phyloP scores from a whole-genome alignment of 306 rosid genomes.

The Acacia crassicarpa region DNA sequence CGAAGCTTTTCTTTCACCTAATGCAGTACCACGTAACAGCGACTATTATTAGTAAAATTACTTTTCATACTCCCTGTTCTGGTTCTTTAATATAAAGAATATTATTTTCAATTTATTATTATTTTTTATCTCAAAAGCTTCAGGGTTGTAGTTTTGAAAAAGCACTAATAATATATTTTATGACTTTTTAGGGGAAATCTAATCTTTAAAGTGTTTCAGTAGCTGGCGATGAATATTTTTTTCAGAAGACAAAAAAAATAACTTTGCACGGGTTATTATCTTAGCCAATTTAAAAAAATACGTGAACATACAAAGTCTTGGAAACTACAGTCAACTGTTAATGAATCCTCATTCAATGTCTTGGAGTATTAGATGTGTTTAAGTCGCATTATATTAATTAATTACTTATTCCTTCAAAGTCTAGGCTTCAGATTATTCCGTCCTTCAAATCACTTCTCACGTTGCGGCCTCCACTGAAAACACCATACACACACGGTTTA shows the following conservation, averaged over 20 bases:
- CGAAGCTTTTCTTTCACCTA: background rate
- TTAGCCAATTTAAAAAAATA: background rate
- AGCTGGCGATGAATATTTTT: background rate
- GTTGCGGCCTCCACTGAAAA: background rate
- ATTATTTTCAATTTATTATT: no score
- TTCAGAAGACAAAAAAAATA: no score
- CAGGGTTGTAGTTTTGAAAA: no score
- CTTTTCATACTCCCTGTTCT: background rate
- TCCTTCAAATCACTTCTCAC: background rate
- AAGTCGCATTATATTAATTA: background rate
- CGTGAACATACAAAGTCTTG: background rate
- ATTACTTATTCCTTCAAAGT: background rate
- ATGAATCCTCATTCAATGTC: no score
- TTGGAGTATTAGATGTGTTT: background rate
- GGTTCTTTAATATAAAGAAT: background rate
- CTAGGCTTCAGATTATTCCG: background rate
- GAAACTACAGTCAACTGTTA: background rate
- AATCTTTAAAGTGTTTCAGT: background rate
- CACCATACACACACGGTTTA: background rate
- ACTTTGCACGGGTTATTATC: no score
- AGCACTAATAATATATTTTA: background rate
- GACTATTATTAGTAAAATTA: no score
- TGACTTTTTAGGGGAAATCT: background rate
- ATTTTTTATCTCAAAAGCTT: background rate
- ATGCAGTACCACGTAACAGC: background rate